Evolutionary conservation across 108 stramenopile genomes (phyloP).

Genomic region (Cyclotella choctawhatcheeana): DNA sequence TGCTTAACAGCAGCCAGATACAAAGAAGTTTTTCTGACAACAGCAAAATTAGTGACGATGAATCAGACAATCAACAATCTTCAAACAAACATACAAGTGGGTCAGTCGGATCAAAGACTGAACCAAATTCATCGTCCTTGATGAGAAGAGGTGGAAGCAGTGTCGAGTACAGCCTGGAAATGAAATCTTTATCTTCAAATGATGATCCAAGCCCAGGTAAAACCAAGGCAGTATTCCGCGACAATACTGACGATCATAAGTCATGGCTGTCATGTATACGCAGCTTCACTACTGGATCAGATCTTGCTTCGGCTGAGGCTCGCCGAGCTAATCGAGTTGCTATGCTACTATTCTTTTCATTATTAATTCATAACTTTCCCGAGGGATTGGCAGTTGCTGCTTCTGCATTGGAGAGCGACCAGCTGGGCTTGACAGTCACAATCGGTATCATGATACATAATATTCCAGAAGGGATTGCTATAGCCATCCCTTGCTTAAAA

Average conservation of each 20-base stretch:
- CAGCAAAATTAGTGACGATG: conserved; percentile 27
- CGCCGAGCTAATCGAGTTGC: conserved; percentile 80
- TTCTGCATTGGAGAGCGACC: conserved; percentile 64
- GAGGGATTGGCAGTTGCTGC: conserved; percentile 84
- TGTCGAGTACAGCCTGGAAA: conserved; percentile 18
- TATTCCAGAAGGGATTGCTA: conserved; percentile 87
- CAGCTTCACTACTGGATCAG: conserved; percentile 48
- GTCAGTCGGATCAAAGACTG: neutral
- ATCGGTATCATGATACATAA: conserved; percentile 87
- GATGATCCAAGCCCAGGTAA: conserved; percentile 13
- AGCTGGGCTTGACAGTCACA: conserved; percentile 76
- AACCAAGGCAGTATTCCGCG: conserved; percentile 16
- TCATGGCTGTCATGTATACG: conserved; percentile 29
- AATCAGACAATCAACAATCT: conserved; percentile 17
- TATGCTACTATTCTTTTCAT: conserved; percentile 73
- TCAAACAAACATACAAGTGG: conserved; percentile 7
- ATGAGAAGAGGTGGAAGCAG: conserved; percentile 30
- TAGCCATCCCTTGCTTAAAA: conserved; percentile 81
- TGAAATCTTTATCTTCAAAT: conserved; percentile 14
- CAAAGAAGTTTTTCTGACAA: conserved; percentile 3
- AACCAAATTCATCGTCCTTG: conserved; percentile 10
- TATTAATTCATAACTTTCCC: conserved; percentile 83
- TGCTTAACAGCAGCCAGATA: conserved; percentile 3
- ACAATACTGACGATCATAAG: neutral
- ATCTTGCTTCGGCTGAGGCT: conserved; percentile 49